Evolutionary conservation across 371 early-diverging fungal genomes (phyloP).

Genomic region (Mortierella sp.): DNA sequence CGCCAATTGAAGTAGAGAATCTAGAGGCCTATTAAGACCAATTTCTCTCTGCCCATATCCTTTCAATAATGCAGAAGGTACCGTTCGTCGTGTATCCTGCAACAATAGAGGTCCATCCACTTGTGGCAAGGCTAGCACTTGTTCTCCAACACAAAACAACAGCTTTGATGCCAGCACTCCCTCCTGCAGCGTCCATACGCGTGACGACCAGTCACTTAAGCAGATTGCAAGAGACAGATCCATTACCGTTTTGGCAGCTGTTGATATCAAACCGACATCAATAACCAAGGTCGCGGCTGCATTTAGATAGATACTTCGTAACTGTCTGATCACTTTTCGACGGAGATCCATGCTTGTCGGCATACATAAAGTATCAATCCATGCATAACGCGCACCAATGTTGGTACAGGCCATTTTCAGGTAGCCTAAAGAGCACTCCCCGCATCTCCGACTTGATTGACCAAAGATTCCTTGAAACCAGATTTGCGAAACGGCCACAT

Average conservation of each 20-base stretch:
- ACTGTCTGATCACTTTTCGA: conserved; percentile 8
- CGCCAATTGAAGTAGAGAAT: neutral
- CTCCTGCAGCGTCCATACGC: conserved; percentile 25
- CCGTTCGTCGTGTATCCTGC: neutral
- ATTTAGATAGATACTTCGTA: conserved; percentile 18
- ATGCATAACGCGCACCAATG: conserved; percentile 24
- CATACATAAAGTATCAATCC: conserved; percentile 30
- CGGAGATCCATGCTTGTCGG: conserved; percentile 7
- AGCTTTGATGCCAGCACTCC: conserved; percentile 26
- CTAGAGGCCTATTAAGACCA: conserved; percentile 6
- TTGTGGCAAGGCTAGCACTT: conserved; percentile 25
- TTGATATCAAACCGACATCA: conserved; percentile 26
- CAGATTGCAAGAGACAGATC: conserved; percentile 26
- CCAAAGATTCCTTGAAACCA: conserved; percentile 37
- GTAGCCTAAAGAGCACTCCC: conserved; percentile 11
- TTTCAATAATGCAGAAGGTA: neutral
- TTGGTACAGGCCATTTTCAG: conserved; percentile 7
- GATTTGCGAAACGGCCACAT: conserved; percentile 29
- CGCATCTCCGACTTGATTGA: conserved; percentile 15
- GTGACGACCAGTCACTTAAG: conserved; percentile 26
- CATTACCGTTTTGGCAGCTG: conserved; percentile 9
- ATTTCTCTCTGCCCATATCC: conserved; percentile 10
- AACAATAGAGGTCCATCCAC: neutral
- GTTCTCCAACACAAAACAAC: conserved; percentile 21
- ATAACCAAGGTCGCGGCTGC: conserved; percentile 21